These are phyloP conservation scores for Fusarium dlaminii DNA, from an alignment of 2,329 filamentous ascomycete species.

Conservation along the genomic window DNA sequence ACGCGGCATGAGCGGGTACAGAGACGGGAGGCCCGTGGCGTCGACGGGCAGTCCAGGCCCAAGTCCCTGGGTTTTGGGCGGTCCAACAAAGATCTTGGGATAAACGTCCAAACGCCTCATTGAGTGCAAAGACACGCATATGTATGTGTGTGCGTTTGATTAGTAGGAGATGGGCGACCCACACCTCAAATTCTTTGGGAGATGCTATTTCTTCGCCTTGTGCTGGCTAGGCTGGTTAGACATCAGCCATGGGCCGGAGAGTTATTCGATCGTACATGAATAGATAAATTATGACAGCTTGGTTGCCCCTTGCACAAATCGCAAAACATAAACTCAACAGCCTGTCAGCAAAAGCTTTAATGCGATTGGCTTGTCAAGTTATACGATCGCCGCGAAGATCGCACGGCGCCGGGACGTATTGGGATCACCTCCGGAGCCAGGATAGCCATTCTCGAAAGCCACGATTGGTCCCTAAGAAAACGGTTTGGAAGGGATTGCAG, in stretches of 20 bases:
- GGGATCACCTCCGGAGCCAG: constrained; percentile 36
- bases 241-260: constrained; percentile 2
- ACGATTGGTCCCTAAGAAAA: constrained; percentile 33
- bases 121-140: constrained; percentile 6
- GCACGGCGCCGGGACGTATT: constrained; percentile 40
- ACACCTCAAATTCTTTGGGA: neutral
- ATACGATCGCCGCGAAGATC: constrained; percentile 44
- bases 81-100: constrained; percentile 20
- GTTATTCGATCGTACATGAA: constrained; percentile 2
- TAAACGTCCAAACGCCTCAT: constrained; percentile 22
- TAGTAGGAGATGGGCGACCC: neutral
- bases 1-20: constrained; percentile 41
- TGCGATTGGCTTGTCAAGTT: constrained; percentile 49
- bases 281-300: constrained; percentile 8
- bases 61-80: constrained; percentile 32
- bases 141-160: neutral
- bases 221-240: constrained; percentile 5
- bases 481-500: constrained; percentile 25
- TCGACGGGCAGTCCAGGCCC: constrained; percentile 41
- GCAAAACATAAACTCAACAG: constrained; percentile 6
- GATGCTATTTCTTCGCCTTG: neutral
- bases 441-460: constrained; percentile 21
- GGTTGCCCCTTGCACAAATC: constrained; percentile 9
- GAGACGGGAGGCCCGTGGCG: constrained; percentile 41
- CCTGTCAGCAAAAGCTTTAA: constrained; percentile 41